Percentiles rank a stretch among this genome's conserved stretches.
Evolutionary conservation across 441 rosid species (phyloP).

Genomic region (Croton laevigatus): DNA sequence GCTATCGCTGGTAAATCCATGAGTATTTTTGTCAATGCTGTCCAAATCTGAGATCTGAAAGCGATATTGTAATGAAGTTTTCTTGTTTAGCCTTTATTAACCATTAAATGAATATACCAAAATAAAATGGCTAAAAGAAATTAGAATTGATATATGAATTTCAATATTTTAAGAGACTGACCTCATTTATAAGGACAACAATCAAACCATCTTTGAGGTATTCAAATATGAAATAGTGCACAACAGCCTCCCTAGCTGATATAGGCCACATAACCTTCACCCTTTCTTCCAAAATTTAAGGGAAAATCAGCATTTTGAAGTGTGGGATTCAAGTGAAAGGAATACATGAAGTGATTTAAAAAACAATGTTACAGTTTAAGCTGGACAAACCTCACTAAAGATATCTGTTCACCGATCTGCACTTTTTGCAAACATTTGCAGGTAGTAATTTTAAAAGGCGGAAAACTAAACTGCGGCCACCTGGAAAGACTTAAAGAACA

Average conservation of each 20-base stretch:
- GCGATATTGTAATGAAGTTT: constrained; percentile 14
- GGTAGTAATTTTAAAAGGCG: constrained; percentile 55
- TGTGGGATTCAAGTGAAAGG: constrained; percentile 18
- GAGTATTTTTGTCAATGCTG: constrained; percentile 49
- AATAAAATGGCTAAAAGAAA: constrained; percentile 7
- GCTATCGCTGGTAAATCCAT: constrained; percentile 51
- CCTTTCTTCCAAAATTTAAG: constrained; percentile 74
- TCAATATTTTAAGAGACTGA: constrained; percentile 32
- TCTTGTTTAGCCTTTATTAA: not conserved
- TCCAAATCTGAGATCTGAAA: constrained; percentile 67
- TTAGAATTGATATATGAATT: constrained; percentile 5
- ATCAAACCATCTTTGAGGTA: constrained; percentile 73
- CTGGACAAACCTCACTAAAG: constrained; percentile 55
- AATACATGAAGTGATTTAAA: constrained; percentile 12
- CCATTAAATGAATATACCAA: not conserved
- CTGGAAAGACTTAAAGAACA: constrained; percentile 34
- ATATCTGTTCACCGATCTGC: constrained; percentile 68
- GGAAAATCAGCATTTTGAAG: constrained; percentile 31
- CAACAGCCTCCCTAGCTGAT: constrained; percentile 68
- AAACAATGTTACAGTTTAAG: constrained; percentile 17
- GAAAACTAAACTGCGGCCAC: constrained; percentile 86
- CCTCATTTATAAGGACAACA: constrained; percentile 66
- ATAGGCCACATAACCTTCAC: constrained; percentile 96
- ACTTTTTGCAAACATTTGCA: constrained; percentile 58
- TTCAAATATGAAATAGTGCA: constrained; percentile 70